Base-by-base conservation (phyloP, 2,329 filamentous ascomycete species). In the Ophidiomyces ophidiicola region DNA sequence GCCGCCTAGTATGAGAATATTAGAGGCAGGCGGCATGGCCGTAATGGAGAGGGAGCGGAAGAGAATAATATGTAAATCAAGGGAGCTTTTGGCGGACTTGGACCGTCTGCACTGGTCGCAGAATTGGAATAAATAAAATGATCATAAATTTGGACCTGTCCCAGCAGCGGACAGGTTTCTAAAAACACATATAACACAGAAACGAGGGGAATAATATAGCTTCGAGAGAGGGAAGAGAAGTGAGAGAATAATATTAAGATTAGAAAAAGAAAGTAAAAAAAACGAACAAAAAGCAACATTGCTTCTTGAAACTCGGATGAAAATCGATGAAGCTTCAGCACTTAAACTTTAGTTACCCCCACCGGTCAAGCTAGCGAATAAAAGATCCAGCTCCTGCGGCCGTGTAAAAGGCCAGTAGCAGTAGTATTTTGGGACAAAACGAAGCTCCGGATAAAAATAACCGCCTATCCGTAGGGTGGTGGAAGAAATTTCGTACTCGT, bases 1-100 rank as follows among this genome's bases (percentile, higher is more conserved):
- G 23, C 45, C 47, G 4, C 47, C 47, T 1, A 49, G 40, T 23
- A 49, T 36, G n/a, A 49, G 40, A 25, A 49, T 44, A 29, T 46
- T 43, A 21, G 38, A 42, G 11, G 37, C 31, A 30, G 41, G 43
- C 26, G 31, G 21, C 39, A 45, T 45, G 5, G 26, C 23, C n/a
- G 17, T n/a, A 5, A 18, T 17, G 6, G 25, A 28, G 11, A n/a
- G 25, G 14, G 14, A 14, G 25, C 11, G 14, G 25, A 14, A 28
- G 3, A n/a, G 25, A 28, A 8, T 14, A 28, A 28, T 10, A 28
- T 28, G 14, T 28, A n/a, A 28, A 28, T n/a, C 11, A 14, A 28
- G 25, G 11, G 25, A 28, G n/a, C n/a, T n/a, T n/a, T n/a, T n/a
- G n/a, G n/a, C n/a, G n/a, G n/a, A n/a, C n/a, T n/a, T n/a, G n/a